These are phyloP conservation scores for Sparassis latifolia DNA, from an alignment of 1,284 basidiomycete species.

Conservation along the genomic window DNA sequence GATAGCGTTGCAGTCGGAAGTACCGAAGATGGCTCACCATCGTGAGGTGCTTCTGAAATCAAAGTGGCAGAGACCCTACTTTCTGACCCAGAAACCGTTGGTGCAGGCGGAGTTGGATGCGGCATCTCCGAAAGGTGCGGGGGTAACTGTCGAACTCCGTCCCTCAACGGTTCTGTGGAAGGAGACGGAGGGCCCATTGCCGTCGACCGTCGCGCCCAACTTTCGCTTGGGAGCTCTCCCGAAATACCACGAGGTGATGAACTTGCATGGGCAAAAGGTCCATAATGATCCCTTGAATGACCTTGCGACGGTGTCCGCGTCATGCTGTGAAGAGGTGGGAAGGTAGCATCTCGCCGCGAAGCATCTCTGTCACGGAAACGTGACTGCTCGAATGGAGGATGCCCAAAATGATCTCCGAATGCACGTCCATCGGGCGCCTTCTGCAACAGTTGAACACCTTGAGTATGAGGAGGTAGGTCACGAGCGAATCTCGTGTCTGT, in stretches of 20 bases:
- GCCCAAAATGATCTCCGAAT: constrained; percentile 16
- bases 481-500: constrained; percentile 38
- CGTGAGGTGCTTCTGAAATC: constrained; percentile 6
- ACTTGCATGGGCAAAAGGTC: neutral
- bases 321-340: constrained; percentile 6
- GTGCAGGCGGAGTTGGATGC: constrained; percentile 6
- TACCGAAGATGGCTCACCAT: constrained; percentile 8
- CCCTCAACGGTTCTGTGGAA: constrained; percentile 11
- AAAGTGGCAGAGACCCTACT: neutral
- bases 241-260: too few relatives aligned
- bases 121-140: constrained; percentile 14
- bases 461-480: constrained; percentile 35
- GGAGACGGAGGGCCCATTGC: constrained; percentile 14
- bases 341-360: constrained; percentile 11
- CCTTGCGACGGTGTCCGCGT: constrained; percentile 14
- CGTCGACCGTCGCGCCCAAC: constrained; percentile 17
- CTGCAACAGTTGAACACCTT: constrained; percentile 44
- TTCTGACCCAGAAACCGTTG: neutral
- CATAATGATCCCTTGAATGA: constrained; percentile 13
- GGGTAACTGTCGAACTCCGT: constrained; percentile 31
- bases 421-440: constrained; percentile 27
- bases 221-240: constrained; percentile 5
- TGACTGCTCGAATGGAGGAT: constrained; percentile 10
- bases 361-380: constrained; percentile 20
- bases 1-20: constrained; percentile 6